Base-by-base conservation (phyloP, 78 protist genomes). In the Tieghemostelium lacteum region DNA sequence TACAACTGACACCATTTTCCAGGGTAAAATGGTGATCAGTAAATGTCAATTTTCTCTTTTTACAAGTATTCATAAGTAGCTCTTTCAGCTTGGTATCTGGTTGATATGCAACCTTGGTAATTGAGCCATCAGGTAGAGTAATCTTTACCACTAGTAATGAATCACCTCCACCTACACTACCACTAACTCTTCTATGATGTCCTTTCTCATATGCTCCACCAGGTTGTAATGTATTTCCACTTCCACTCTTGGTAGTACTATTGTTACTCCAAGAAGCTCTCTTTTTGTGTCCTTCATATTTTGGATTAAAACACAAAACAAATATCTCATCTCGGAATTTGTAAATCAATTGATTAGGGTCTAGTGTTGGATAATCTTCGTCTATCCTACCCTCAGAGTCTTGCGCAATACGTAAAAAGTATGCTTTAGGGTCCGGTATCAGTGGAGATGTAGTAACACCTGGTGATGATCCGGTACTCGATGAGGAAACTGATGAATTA, bases 21-120 rank as follows among this genome's bases (percentile, higher is more conserved):
- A 64, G 17, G 22, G 73, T 63, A 34, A 83, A 83, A 12, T 69
- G 40, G 52, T 83, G 89, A 28, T 83, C 89, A 3, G 63, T 36
- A 22, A 58, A 0, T 14, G 28, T 55, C 0, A 83, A 49, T 45
- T 83, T 83, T 58, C 89, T 50, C 77, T 83, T 83, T 28, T 83
- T 83, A 31, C 89, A 83, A 1, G 89, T 83, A 26, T 62, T 57
- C 14, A 67, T 40, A 19, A 83, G 65, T 20, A 83, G 70, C 7
- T 83, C 89, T 34, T 58, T 66, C 10, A 83, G 69, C 40, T 67
- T 54, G 78, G 69, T 83, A 7, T 71, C 75, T 3, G 74, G 65
- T 42, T 83, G 89, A 72, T 67, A 83, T 4, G 75, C 89, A 39
- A 83, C 89, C 49, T 83, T 83, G 0, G 89, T 83, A n/a, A 83